phyloP scores from a whole-genome alignment of 78 protist genomes.

The Dictyostelium intermedium region DNA sequence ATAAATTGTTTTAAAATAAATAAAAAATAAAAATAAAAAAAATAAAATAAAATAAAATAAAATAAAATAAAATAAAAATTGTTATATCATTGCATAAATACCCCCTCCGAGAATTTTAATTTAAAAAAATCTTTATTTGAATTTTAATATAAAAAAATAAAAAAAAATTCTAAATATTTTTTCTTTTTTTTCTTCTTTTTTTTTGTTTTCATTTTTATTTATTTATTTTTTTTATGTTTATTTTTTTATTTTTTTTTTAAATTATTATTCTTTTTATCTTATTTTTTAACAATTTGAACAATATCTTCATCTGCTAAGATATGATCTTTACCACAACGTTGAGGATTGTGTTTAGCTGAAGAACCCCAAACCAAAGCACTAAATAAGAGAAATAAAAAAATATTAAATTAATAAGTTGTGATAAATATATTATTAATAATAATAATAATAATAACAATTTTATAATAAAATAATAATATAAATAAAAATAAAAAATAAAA shows the following conservation, averaged over 20 bases:
- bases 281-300: conserved; percentile 97
- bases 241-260: too few species aligned
- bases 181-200: too few species aligned
- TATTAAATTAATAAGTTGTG: background rate
- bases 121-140: too few species aligned
- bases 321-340: conserved; percentile 95
- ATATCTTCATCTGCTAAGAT: conserved; percentile 98
- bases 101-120: too few species aligned
- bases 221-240: background rate
- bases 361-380: conserved; percentile 99
- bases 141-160: too few species aligned
- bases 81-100: too few species aligned
- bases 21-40: too few species aligned
- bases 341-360: conserved; percentile 97
- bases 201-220: background rate
- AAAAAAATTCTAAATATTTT: too few species aligned
- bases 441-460: background rate
- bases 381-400: background rate
- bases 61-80: too few species aligned
- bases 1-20: too few species aligned
- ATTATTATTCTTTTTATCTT: background rate
- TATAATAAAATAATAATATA: background rate
- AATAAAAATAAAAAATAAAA: too few species aligned
- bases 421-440: background rate
- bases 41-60: too few species aligned